phyloP scores from a whole-genome alignment of 2,329 filamentous ascomycete genomes.

The Trichophyton simii region DNA sequence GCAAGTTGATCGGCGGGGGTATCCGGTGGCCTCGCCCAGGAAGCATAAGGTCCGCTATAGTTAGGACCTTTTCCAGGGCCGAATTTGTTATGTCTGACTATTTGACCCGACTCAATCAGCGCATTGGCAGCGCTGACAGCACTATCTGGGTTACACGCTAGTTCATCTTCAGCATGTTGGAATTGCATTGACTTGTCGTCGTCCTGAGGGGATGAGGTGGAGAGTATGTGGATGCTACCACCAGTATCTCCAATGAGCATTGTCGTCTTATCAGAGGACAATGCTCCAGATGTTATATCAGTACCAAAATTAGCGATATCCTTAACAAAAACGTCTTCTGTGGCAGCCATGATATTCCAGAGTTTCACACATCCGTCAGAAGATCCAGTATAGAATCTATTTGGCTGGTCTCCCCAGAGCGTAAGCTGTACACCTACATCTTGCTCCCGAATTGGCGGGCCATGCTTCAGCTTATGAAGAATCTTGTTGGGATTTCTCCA shows the following conservation, averaged over 20 bases:
- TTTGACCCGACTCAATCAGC: slow-evolving; percentile 23
- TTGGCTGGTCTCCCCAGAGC: slow-evolving; percentile 43
- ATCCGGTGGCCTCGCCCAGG: slow-evolving; percentile 25
- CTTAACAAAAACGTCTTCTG: slow-evolving; percentile 39
- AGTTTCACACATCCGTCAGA: slow-evolving; percentile 49
- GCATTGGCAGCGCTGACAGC: slow-evolving; percentile 19
- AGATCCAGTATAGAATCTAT: slow-evolving; percentile 46
- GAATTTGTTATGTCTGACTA: slow-evolving; percentile 25
- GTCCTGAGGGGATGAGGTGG: slow-evolving; percentile 20
- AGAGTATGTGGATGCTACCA: slow-evolving; percentile 43
- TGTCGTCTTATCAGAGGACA: slow-evolving; percentile 43
- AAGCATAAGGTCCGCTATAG: slow-evolving; percentile 31
- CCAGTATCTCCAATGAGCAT: slow-evolving; percentile 47
- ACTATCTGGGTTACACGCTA: not conserved
- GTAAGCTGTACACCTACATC: slow-evolving; percentile 50
- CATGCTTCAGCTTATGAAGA: slow-evolving; percentile 42
- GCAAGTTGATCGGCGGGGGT: slow-evolving; percentile 16
- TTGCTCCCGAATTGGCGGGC: slow-evolving; percentile 38
- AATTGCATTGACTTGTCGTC: slow-evolving; percentile 18
- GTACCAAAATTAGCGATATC: slow-evolving; percentile 39
- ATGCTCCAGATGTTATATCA: slow-evolving; percentile 46
- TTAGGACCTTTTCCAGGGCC: slow-evolving; percentile 30
- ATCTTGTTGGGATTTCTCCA: slow-evolving; percentile 34
- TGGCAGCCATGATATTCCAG: slow-evolving; percentile 45
- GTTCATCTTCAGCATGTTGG: not conserved